Evolutionary conservation across 805 yeast species (phyloP).

Genomic region (Torulaspora delbrueckii): DNA sequence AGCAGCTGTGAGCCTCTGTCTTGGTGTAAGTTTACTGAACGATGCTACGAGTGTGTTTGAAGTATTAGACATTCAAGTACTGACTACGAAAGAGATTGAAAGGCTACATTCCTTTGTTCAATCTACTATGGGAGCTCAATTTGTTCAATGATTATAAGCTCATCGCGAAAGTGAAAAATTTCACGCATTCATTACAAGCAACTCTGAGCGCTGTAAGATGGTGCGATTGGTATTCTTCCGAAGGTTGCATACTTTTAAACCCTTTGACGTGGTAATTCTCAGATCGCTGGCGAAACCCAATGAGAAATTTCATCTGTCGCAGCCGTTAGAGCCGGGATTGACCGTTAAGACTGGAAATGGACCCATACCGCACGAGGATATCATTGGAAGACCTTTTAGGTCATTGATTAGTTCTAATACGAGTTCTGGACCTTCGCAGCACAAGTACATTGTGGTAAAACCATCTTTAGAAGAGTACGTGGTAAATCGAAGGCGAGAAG

Average conservation of each 20-base stretch:
- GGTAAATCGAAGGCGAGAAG: constrained; percentile 39
- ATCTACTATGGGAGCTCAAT: constrained; percentile 7
- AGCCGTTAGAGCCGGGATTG: constrained; percentile 21
- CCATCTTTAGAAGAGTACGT: constrained; percentile 49
- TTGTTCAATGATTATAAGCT: neutral
- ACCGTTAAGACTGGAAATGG: constrained; percentile 23
- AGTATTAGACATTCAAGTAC: constrained; percentile 11
- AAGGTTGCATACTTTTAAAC: constrained; percentile 6
- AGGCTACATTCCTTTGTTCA: constrained; percentile 11
- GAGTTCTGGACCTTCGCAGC: constrained; percentile 10
- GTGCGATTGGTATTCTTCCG: neutral
- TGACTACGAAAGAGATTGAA: constrained; percentile 13
- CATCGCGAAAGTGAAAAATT: constrained; percentile 2
- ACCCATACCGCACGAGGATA: constrained; percentile 35
- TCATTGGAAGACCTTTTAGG: constrained; percentile 39
- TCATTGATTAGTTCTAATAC: constrained; percentile 19
- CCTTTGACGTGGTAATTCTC: constrained; percentile 11
- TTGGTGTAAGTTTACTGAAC: constrained; percentile 10
- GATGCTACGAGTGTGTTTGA: constrained; percentile 10
- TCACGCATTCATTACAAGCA: neutral
- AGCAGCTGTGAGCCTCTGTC: constrained; percentile 16
- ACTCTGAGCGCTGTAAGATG: constrained; percentile 1
- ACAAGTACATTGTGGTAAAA: constrained; percentile 35
- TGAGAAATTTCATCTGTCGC: constrained; percentile 16
- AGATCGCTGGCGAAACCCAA: constrained; percentile 13